phyloP scores from a whole-genome alignment of 441 rosid species.

The Raphanus hybrid region DNA sequence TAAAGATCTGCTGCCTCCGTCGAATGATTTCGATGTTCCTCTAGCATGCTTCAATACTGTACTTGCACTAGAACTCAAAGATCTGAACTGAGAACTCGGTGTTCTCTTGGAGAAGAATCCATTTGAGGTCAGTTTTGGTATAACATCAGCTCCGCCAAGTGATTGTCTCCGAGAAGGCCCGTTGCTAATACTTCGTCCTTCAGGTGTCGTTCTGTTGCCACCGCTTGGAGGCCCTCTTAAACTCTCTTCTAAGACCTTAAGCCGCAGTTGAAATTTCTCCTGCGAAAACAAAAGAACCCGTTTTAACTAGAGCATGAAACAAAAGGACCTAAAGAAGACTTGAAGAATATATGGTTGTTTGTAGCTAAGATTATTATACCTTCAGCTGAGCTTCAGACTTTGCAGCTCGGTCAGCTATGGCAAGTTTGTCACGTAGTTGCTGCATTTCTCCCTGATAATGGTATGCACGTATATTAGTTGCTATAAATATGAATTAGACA shows the following conservation, averaged over 20 bases:
- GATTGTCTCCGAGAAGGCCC: slow-evolving; percentile 97
- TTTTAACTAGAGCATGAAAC: slow-evolving; percentile 1
- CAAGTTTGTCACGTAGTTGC: slow-evolving; percentile 91
- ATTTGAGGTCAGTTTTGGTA: slow-evolving; percentile 73
- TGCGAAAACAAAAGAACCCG: slow-evolving; percentile 36
- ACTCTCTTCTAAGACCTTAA: slow-evolving; percentile 87
- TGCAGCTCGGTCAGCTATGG: slow-evolving; percentile 80
- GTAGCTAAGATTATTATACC: slow-evolving; percentile 46
- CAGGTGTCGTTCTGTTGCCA: slow-evolving; percentile 55
- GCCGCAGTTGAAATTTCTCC: slow-evolving; percentile 90
- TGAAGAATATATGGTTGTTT: slow-evolving; percentile 15
- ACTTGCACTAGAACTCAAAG: slow-evolving; percentile 58
- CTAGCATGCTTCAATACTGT: slow-evolving; percentile 84
- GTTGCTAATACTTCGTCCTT: slow-evolving; percentile 78
- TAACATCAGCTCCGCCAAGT: slow-evolving; percentile 83
- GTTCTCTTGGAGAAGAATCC: slow-evolving; percentile 81
- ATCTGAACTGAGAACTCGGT: slow-evolving; percentile 66
- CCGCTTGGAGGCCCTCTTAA: slow-evolving; percentile 73
- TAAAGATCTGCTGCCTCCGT: slow-evolving; percentile 90
- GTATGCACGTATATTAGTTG: not conserved
- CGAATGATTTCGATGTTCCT: slow-evolving; percentile 94
- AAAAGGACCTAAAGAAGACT: not conserved
- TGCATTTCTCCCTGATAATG: slow-evolving; percentile 86
- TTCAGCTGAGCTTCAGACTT: slow-evolving; percentile 93
- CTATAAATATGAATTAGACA: not conserved